Base-by-base conservation (phyloP, 1,284 basidiomycete genomes). In the Trametes hirsuta region DNA sequence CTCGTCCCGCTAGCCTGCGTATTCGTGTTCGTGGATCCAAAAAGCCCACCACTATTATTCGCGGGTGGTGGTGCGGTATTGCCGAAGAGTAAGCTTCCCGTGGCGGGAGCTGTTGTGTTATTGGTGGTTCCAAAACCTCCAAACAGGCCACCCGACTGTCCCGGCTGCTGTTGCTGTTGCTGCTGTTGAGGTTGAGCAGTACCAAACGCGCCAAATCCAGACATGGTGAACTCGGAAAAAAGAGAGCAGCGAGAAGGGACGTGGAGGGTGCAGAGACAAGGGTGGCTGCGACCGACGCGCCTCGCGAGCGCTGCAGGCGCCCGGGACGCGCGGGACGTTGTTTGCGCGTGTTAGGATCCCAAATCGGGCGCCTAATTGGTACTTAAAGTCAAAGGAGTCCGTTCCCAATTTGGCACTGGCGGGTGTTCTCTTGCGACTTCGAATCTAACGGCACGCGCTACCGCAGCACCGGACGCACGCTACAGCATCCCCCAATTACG, bases 51-150 rank as follows among this genome's bases (percentile, higher is more conserved):
- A 1, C 58, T 55, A 3, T 44, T 52, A 39, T 55, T 58, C 15
- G 39, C 10, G 10, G 45, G 51, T 18, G 55, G 53, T 14, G 63
- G 64, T 11, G 53, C 24, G n/a, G 59, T 54, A 44, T 58, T 66
- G 2, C 66, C 63, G 47, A 67, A 67, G 30, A 67, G 49, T 22
- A 58, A 61, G 37, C 57, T 51, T 41, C 63, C 58, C 3, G 62
- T 45, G 3, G 62, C 55, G 25, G 54, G 55, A 18, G 18, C 30
- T 45, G 54, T 35, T 44, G 24, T 58, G 54, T 53, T 58, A 1
- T 51, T 22, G 18, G 51, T 49, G 44, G 58, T 37, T 40, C 58
- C 64, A 18, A 65, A 65, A 24, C 55, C 52, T 22, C 59, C 58
- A 21, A 65, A 62, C 24, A 64, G 42, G 12, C 63, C 59, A 8